A percentile compares a stretch with the other conserved stretches of the same genome.
phyloP scores from a whole-genome alignment of 805 yeast genomes.

The Yamadazyma olivae region DNA sequence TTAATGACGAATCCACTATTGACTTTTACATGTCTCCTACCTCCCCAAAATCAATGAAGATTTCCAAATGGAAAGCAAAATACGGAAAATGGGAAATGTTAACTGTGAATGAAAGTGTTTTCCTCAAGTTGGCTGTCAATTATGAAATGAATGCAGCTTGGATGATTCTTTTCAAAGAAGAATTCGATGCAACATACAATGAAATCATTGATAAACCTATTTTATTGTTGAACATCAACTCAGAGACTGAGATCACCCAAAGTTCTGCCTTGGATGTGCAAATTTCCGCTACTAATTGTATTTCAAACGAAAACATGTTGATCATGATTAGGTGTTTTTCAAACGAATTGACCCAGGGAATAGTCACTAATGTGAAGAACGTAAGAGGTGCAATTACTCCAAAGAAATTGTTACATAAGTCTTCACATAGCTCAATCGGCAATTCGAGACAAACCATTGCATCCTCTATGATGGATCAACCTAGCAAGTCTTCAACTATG shows the following conservation, averaged over 20 bases:
- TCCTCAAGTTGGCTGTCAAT: conserved; percentile 37
- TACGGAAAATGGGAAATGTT: conserved; percentile 46
- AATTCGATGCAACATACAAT: conserved; percentile 23
- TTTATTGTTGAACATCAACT: conserved; percentile 26
- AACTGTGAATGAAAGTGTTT: conserved; percentile 33
- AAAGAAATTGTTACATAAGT: conserved; percentile 10
- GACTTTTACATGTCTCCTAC: conserved; percentile 37
- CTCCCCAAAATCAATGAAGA: conserved; percentile 32
- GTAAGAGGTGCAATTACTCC: conserved; percentile 22
- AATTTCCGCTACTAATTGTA: conserved; percentile 28
- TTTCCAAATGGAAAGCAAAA: conserved; percentile 41
- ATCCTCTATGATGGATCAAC: conserved; percentile 36
- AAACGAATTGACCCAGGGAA: conserved; percentile 21
- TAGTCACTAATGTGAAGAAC: conserved; percentile 25
- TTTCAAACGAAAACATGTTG: conserved; percentile 24
- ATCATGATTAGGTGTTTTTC: conserved; percentile 33
- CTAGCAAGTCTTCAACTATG: conserved; percentile 23
- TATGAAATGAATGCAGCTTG: conserved; percentile 31
- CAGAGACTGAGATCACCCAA: conserved; percentile 23
- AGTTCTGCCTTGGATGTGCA: conserved; percentile 41
- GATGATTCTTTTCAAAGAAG: conserved; percentile 41
- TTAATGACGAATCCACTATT: conserved; percentile 34
- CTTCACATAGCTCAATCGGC: conserved; percentile 11
- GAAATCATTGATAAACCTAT: conserved; percentile 36
- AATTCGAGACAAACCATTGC: conserved; percentile 24